Evolutionary conservation across 2,329 filamentous ascomycete genomes (phyloP).

Genomic region (Claviceps sp.): DNA sequence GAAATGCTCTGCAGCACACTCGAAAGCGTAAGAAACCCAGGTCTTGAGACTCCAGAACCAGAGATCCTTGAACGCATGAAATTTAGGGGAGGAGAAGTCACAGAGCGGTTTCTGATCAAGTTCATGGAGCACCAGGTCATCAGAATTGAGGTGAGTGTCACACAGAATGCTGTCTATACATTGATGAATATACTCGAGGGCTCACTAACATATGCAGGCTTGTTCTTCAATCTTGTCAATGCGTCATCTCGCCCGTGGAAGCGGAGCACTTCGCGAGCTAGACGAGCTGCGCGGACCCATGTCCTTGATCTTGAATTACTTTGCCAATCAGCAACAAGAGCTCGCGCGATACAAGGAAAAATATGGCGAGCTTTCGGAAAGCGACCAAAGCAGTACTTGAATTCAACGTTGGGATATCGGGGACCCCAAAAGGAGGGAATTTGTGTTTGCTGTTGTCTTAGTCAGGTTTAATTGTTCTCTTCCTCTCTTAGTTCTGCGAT

Average conservation of each 20-base stretch:
- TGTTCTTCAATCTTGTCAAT: conserved; percentile 68
- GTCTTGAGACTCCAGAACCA: conserved; percentile 67
- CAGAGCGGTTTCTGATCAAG: conserved; percentile 75
- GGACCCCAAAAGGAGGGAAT: conserved; percentile 9
- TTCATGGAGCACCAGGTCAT: conserved; percentile 93
- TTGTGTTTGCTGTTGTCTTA: conserved; percentile 7
- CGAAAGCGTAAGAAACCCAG: conserved; percentile 52
- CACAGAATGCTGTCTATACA: background rate
- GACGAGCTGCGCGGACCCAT: conserved; percentile 69
- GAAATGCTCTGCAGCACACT: conserved; percentile 87
- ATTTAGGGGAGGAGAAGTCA: conserved; percentile 64
- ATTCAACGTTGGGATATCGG: conserved; percentile 5
- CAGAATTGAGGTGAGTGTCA: conserved; percentile 65
- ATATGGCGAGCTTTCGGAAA: conserved; percentile 29
- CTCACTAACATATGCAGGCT: conserved; percentile 37
- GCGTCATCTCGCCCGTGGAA: conserved; percentile 64
- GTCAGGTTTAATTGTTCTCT: background rate
- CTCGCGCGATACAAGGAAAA: conserved; percentile 45
- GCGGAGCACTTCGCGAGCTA: conserved; percentile 46
- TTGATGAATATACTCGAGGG: too few relatives aligned
- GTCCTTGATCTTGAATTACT: conserved; percentile 49
- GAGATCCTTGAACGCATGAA: conserved; percentile 61
- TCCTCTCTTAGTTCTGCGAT: background rate
- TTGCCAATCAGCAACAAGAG: conserved; percentile 49
- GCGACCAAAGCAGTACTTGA: conserved; percentile 12